Evolutionary conservation across 139 green algal species (phyloP), one percentile per base, ranked within the genome.

Genomic region (Chlorella ohadii): DNA sequence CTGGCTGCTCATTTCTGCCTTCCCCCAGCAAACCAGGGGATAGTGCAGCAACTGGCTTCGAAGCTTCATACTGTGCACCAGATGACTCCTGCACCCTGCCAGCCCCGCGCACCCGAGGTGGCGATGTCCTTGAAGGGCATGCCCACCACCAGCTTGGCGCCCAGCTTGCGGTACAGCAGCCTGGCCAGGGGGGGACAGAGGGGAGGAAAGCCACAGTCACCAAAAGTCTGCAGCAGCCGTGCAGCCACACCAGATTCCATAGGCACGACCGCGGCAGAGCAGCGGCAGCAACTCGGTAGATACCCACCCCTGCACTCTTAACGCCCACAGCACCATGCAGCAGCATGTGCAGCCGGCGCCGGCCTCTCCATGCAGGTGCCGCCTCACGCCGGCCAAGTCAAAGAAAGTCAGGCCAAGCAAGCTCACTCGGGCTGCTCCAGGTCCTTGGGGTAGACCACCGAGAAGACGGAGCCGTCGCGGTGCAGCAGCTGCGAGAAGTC

Each of bases 121-220:
- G 96, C 96, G 51, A 98, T 95, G 90, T 99, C 97, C 89, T 99
- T 99, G 93, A 99, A 99, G 20, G 97, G 97, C 95, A 99, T 98
- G 77, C 97, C 97, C 81, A 99, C 96, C 6, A 91, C 94, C 89
- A 98, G 87, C 94, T 99, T 99, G 88, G 85, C 88, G 4, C 96
- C 96, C 59, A 99, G 94, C 70, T 90, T 86, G 78, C 91, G 87
- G 94, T 99, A 99, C 65, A 85, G 31, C 73, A 61, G 51, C 73
- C 82, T 87, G 82, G 34, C 22, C 68, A 34, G 38, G 15, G 2
- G 20, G 22, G 44, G 25, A 4, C 23, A 28, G 25, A 22, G 39
- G 19, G 34, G 67, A 19, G 31, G 65, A 31, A 27, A 0, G n/a
- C 5, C 0, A 33, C 22, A 57, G 70, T 41, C 55, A 70, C 19